Evolutionary conservation across 257 asterid genomes (phyloP).

Genomic region (Penstemon newberryi): DNA sequence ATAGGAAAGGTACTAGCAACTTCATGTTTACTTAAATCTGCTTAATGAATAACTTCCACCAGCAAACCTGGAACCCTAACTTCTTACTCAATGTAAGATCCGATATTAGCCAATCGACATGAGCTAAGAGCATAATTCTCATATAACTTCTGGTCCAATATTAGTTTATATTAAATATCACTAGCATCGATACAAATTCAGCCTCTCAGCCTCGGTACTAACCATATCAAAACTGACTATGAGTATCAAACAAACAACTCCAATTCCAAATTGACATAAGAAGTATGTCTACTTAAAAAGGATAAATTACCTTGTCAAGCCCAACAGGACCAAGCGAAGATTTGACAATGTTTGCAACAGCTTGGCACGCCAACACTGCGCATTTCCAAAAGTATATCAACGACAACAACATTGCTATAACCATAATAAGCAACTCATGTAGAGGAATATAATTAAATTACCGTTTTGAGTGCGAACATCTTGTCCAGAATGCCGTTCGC

Average conservation of each 20-base stretch:
- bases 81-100: too few species aligned
- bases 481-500: slow-evolving; percentile 94
- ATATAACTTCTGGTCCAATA: too few species aligned
- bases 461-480: slow-evolving; percentile 95
- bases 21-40: too few species aligned
- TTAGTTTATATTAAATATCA: too few species aligned
- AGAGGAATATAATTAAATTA: slow-evolving; percentile 9
- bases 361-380: slow-evolving; percentile 87
- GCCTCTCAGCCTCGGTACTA: too few species aligned
- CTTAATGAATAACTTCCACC: too few species aligned
- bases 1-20: too few species aligned
- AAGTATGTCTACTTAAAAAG: background rate
- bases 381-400: slow-evolving; percentile 20
- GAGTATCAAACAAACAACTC: background rate
- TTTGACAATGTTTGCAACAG: slow-evolving; percentile 86
- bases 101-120: too few species aligned
- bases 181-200: too few species aligned
- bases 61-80: too few species aligned
- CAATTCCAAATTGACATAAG: background rate
- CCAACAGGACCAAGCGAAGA: slow-evolving; percentile 98
- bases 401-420: background rate
- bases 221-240: too few species aligned
- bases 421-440: background rate
- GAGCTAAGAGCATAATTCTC: too few species aligned
- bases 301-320: slow-evolving; percentile 79